phyloP scores from a whole-genome alignment of 129 eudicot genomes.

The Chrysanthemum seticuspe region DNA sequence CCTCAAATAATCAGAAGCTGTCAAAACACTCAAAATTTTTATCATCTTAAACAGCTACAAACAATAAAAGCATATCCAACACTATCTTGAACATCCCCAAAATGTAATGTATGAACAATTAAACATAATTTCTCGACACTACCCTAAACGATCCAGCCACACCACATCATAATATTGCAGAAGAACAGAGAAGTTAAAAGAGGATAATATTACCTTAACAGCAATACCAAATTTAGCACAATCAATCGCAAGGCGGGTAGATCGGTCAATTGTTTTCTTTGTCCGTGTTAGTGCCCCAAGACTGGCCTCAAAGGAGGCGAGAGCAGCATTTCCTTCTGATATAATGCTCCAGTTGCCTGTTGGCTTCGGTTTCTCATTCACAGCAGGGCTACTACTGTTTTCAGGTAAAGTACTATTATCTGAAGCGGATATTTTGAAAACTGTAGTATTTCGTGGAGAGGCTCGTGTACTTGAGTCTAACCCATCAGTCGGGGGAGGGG shows the following conservation, averaged over 20 bases:
- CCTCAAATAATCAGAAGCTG: too few species aligned
- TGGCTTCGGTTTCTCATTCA: conserved; percentile 36
- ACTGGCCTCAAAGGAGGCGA: conserved; percentile 64
- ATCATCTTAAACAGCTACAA: too few species aligned
- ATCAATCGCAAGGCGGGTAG: conserved; percentile 91
- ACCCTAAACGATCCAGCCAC: neutral
- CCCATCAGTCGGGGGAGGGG: conserved; percentile 53
- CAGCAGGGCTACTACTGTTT: conserved; percentile 51
- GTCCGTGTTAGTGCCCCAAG: conserved; percentile 76
- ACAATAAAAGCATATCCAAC: too few species aligned
- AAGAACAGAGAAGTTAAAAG: neutral
- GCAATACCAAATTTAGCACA: conserved; percentile 89
- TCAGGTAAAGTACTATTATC: conserved; percentile 41
- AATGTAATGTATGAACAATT: too few species aligned
- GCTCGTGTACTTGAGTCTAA: conserved; percentile 51
- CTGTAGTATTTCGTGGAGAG: conserved; percentile 51
- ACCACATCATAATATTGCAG: neutral
- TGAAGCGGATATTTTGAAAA: conserved; percentile 38
- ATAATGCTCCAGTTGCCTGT: conserved; percentile 47
- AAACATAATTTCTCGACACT: neutral
- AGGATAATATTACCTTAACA: conserved; percentile 53
- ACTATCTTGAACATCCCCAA: too few species aligned
- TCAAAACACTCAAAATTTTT: too few species aligned
- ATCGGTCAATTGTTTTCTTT: conserved; percentile 85
- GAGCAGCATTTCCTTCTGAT: conserved; percentile 59